Conservation (phyloP, 139 green algal species). For the Micractinium sp. region DNA sequence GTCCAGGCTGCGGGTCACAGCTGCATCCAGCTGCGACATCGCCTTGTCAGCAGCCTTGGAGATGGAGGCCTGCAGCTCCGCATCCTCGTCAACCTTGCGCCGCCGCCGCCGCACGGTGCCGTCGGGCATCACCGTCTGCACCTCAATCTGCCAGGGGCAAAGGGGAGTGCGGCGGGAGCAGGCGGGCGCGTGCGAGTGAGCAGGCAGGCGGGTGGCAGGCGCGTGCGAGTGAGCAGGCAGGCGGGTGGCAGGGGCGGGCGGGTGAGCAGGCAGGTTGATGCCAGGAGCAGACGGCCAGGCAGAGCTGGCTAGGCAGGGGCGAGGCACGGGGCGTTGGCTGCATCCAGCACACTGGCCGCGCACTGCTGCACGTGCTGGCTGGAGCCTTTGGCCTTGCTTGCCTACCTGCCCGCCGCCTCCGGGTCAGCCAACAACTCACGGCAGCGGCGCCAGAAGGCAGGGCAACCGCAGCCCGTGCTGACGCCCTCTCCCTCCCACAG, state of each 20-base stretch:
- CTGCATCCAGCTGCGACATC: conserved; percentile 38
- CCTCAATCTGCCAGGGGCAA: neutral
- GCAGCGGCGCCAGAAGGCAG: too few species aligned
- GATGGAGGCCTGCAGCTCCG: conserved; percentile 15
- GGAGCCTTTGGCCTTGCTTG: too few species aligned
- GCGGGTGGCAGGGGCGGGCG: neutral
- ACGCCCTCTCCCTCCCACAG: neutral
- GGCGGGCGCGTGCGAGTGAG: too few species aligned
- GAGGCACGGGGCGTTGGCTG: too few species aligned
- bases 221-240: neutral
- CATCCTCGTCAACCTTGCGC: conserved; percentile 10
- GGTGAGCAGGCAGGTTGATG: too few species aligned
- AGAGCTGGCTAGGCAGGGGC: too few species aligned
- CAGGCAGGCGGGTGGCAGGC: neutral
- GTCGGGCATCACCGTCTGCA: neutral
- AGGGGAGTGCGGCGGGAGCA: neutral
- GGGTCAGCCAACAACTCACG: too few species aligned
- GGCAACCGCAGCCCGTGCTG: neutral
- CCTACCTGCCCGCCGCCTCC: too few species aligned
- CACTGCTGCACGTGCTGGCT: too few species aligned
- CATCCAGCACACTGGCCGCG: too few species aligned
- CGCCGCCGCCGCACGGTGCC: neutral
- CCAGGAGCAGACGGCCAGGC: too few species aligned
- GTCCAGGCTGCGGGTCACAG: conserved; percentile 28
- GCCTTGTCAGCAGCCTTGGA: conserved; percentile 18